Evolutionary conservation across 441 rosid species (phyloP).

Genomic region (Dalechampia spathulata): DNA sequence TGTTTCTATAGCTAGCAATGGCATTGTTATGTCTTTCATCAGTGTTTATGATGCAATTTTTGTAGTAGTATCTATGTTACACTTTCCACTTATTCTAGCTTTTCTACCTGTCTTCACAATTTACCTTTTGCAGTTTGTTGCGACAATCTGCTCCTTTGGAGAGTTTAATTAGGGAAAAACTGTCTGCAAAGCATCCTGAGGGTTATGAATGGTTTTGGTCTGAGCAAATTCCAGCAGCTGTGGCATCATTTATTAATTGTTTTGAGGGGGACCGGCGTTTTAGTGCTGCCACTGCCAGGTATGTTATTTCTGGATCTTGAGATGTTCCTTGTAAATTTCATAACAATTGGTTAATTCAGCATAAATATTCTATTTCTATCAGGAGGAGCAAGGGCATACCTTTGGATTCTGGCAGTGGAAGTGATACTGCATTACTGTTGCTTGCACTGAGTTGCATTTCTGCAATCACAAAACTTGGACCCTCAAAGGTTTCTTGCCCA

Average conservation of each 20-base stretch:
- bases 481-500: slow-evolving; percentile 71
- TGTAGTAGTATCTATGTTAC: not conserved
- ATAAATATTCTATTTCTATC: slow-evolving; percentile 20
- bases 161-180: slow-evolving; percentile 73
- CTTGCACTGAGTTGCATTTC: slow-evolving; percentile 80
- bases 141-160: slow-evolving; percentile 81
- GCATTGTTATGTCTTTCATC: not conserved
- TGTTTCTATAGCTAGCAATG: not conserved
- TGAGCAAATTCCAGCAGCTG: slow-evolving; percentile 65
- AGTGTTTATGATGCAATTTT: not conserved
- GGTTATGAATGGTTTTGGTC: slow-evolving; percentile 85
- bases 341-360: slow-evolving; percentile 15
- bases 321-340: slow-evolving; percentile 12
- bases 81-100: slow-evolving; percentile 2
- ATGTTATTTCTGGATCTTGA: slow-evolving; percentile 25
- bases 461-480: slow-evolving; percentile 85
- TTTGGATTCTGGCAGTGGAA: slow-evolving; percentile 39
- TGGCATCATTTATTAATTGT: slow-evolving; percentile 59
- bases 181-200: slow-evolving; percentile 75
- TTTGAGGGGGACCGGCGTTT: slow-evolving; percentile 69
- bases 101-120: slow-evolving; percentile 8
- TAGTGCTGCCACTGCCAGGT: slow-evolving; percentile 61
- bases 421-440: slow-evolving; percentile 73
- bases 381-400: slow-evolving; percentile 52
- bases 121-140: slow-evolving; percentile 55